Percentiles rank a stretch among this genome's conserved stretches.
phyloP scores from a whole-genome alignment of 2,329 filamentous ascomycete genomes.

The Lojkania enalia region DNA sequence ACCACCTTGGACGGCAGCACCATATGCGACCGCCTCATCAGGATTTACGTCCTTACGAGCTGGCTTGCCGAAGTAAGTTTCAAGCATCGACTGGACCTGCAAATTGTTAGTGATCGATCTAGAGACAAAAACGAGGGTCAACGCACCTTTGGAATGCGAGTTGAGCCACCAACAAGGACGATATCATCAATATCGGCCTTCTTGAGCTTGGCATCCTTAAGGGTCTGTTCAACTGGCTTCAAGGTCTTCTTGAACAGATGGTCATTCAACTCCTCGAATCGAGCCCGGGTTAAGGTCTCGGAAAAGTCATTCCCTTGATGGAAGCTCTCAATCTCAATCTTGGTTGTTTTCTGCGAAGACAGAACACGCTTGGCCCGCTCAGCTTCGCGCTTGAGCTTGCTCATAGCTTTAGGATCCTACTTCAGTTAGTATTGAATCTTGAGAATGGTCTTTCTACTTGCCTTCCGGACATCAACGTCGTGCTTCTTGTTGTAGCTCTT shows the following conservation, averaged over 20 bases:
- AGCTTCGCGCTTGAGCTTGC: slow-evolving; percentile 98
- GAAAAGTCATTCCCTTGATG: slow-evolving; percentile 97
- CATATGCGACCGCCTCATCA: slow-evolving; percentile 97
- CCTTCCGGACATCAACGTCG: slow-evolving; percentile 69
- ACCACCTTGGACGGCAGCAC: slow-evolving; percentile 96
- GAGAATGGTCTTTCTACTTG: neutral
- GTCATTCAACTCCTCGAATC: slow-evolving; percentile 99
- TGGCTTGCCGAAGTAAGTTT: slow-evolving; percentile 98
- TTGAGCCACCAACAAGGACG: slow-evolving; percentile 96
- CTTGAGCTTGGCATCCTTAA: slow-evolving; percentile 97
- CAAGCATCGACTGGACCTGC: slow-evolving; percentile 86
- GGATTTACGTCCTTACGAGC: slow-evolving; percentile 99
- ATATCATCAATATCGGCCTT: slow-evolving; percentile 95
- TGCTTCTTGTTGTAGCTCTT: slow-evolving; percentile 99
- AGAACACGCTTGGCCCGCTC: slow-evolving; percentile 99
- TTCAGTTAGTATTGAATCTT: neutral
- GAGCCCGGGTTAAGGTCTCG: slow-evolving; percentile 95
- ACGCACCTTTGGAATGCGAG: slow-evolving; percentile 78
- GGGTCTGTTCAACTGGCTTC: slow-evolving; percentile 97
- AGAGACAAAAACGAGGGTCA: neutral
- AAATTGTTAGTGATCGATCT: neutral
- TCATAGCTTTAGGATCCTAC: slow-evolving; percentile 97
- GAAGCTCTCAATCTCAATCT: slow-evolving; percentile 97
- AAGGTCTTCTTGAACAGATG: slow-evolving; percentile 99
- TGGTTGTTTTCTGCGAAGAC: slow-evolving; percentile 86